Conservation (phyloP, 768 basidiomycete genomes). For the Xerocomellus chrysenteron region DNA sequence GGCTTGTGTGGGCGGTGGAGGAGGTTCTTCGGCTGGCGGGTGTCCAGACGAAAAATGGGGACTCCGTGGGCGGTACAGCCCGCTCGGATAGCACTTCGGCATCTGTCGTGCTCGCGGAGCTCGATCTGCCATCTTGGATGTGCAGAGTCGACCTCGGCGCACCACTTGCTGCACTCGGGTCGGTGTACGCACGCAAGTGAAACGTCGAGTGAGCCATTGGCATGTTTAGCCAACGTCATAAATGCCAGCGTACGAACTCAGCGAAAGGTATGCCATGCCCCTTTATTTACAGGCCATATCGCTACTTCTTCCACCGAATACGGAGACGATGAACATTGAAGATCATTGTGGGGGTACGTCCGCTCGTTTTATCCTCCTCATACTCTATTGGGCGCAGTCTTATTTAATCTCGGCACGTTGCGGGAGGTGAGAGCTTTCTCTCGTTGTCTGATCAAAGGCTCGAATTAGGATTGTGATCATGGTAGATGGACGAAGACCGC, state of each 20-base stretch:
- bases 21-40: no score
- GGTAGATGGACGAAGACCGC: slow-evolving; percentile 38
- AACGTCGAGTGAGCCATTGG: slow-evolving; percentile 40
- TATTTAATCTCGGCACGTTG: slow-evolving; percentile 63
- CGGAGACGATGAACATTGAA: slow-evolving; percentile 35
- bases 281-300: slow-evolving; percentile 67
- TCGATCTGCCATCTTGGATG: slow-evolving; percentile 37
- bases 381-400: slow-evolving; percentile 45
- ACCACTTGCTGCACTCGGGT: slow-evolving; percentile 65
- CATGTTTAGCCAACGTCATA: background rate
- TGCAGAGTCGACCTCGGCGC: slow-evolving; percentile 18
- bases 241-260: background rate
- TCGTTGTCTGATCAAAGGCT: background rate
- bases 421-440: slow-evolving; percentile 36
- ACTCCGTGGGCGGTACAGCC: no score
- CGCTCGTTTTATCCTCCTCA: background rate
- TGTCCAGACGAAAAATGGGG: no score
- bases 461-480: background rate
- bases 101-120: slow-evolving; percentile 36
- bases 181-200: slow-evolving; percentile 56
- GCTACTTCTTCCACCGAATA: slow-evolving; percentile 49
- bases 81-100: no score
- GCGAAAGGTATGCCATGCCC: slow-evolving; percentile 55
- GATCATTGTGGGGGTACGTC: slow-evolving; percentile 59
- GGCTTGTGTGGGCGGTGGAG: no score